phyloP scores from a whole-genome alignment of 1,284 basidiomycete species.

The Cystobasidium slooffiae region DNA sequence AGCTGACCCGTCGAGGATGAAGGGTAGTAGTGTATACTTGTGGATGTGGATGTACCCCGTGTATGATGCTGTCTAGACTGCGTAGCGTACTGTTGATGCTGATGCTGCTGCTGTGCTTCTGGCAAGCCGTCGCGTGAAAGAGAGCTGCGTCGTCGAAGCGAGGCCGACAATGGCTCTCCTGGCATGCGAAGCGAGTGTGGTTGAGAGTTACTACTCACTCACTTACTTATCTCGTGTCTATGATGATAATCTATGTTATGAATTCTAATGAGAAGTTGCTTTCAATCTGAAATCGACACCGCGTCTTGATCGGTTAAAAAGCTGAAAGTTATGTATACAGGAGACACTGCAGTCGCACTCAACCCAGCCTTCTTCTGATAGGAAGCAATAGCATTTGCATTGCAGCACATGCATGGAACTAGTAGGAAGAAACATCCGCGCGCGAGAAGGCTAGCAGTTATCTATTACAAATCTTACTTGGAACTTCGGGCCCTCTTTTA shows the following conservation, averaged over 20 bases:
- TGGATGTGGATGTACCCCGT: constrained; percentile 19
- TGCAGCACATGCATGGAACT: too few species aligned
- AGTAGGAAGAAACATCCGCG: too few species aligned
- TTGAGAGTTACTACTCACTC: background rate
- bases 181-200: background rate
- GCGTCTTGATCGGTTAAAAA: too few species aligned
- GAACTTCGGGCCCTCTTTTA: too few species aligned
- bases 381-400: too few species aligned
- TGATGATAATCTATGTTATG: background rate
- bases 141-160: constrained; percentile 29
- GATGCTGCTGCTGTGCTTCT: background rate
- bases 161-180: constrained; percentile 15
- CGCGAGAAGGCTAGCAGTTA: too few species aligned
- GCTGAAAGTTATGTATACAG: too few species aligned
- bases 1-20: background rate
- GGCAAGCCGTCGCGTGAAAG: constrained; percentile 23
- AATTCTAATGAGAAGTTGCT: too few species aligned
- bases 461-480: too few species aligned
- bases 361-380: too few species aligned
- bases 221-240: background rate
- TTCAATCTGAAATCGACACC: too few species aligned
- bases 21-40: constrained; percentile 15
- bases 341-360: too few species aligned
- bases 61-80: constrained; percentile 8
- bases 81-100: constrained; percentile 3